A percentile compares a stretch with the other conserved stretches of the same genome.
These are phyloP conservation scores for Fusarium brevicatenulatum DNA, from an alignment of 2,329 filamentous ascomycete species.

Conservation along the genomic window DNA sequence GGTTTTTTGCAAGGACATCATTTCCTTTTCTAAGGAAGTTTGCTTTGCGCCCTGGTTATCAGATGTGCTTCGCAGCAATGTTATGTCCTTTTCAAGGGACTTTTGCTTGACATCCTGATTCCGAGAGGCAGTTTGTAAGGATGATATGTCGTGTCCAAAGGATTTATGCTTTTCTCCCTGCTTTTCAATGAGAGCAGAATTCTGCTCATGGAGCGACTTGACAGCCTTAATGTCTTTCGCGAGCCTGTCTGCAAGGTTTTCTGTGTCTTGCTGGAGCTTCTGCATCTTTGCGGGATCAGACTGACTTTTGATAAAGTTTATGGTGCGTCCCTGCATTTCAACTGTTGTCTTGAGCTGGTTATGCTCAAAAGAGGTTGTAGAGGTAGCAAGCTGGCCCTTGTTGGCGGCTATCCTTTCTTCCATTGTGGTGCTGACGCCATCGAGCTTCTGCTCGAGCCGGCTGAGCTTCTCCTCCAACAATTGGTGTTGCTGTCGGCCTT, in stretches of 20 bases:
- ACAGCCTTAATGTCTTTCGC: neutral
- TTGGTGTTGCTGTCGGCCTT: slow-evolving; percentile 8
- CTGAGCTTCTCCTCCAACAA: slow-evolving; percentile 31
- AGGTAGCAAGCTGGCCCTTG: neutral
- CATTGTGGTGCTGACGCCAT: slow-evolving; percentile 22
- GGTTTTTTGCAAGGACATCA: slow-evolving; percentile 1
- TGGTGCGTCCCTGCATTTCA: slow-evolving; percentile 6
- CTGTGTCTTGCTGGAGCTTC: neutral
- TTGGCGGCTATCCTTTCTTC: neutral
- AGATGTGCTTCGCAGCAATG: neutral
- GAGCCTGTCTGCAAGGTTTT: slow-evolving; percentile 3
- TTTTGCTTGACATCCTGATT: neutral
- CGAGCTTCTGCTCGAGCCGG: slow-evolving; percentile 41
- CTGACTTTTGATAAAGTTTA: slow-evolving; percentile 2
- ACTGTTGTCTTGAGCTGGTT: neutral
- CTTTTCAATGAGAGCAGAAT: slow-evolving; percentile 2
- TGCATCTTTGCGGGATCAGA: slow-evolving; percentile 2
- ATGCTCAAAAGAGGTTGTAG: neutral
- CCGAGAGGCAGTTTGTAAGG: neutral
- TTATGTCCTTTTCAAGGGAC: neutral
- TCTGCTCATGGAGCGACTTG: neutral
- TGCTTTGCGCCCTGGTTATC: slow-evolving; percentile 12
- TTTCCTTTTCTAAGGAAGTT: neutral
- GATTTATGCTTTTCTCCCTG: slow-evolving; percentile 15
- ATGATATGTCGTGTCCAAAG: neutral